Base-by-base conservation (phyloP, 1,139 yeast species). In the Saccharomyces hybrid region DNA sequence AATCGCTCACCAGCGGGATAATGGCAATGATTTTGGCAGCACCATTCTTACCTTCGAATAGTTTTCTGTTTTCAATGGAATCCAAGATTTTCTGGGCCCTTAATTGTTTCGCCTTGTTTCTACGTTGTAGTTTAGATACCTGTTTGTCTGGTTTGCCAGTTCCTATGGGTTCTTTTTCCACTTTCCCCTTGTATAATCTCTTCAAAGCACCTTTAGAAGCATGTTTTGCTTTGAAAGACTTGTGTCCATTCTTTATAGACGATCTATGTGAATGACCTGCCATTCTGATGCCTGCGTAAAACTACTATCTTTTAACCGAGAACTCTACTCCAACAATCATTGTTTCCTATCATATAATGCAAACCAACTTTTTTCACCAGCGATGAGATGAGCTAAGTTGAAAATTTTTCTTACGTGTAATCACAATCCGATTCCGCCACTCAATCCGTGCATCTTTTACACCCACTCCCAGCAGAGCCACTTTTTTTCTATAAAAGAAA, bases 181-280 rank as follows among this genome's bases (percentile, higher is more conserved):
- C 89, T 70, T 89, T 90, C 58, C 98, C 98, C 70, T 91, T 91
- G 62, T 76, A 77, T 57, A 81, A 77, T 60, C 88, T 86, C 69
- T 89, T 91, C 65, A 90, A 70, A 53, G 90, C 83, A 55, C 97
- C 88, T 68, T 93, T 93, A n/a, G 95, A 81, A 23, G 97, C 82
- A 75, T 93, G 98, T 67, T 84, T 86, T 7, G 96, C 82, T 69
- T 93, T 93, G 78, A 89, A 93, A 9, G 93, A 80, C 73, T 93
- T 93, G 65, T 91, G 96, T 53, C 83, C 84, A 70, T 84, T 85
- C 72, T 89, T 91, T 54, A 87, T 75, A 8, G 96, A 83, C 16
- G 93, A 78, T 68, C 97, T 80, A 69, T 91, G 97, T 16, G 88
- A 83, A 67, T 84, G 86, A 55, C 88, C 88, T 38, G 86, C 88